Base-by-base conservation (phyloP, 192 early-diverging fungal genomes). In the Mortierella claussenii region DNA sequence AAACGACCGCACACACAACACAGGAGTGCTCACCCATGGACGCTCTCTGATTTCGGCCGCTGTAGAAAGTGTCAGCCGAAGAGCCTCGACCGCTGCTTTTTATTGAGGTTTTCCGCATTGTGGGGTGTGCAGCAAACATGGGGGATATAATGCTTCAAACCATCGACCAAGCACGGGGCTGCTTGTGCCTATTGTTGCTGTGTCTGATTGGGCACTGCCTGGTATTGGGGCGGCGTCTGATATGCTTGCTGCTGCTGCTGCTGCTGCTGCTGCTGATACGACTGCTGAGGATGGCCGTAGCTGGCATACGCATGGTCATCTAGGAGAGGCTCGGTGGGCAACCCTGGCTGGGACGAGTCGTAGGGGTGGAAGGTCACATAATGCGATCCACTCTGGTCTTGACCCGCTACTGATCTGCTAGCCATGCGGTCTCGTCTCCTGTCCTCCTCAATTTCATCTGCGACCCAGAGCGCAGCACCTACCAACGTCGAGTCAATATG, bases 381-480 rank as follows among this genome's bases (percentile, higher is more conserved):
- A 43, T 75, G 70, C 8, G 70, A 75, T 17, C 43, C 44, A 33
- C 53, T 46, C 11, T 43, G 48, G 45, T 51, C 47, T 13, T 68
- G 65, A 28, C 53, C 45, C 17, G 32, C 32, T 17, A 55, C 69
- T 34, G 69, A 32, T 34, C 69, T 75, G 56, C 21, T 60, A 17
- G 70, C 63, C 11, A 75, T 45, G 11, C 56, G 55, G 30, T 75
- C 70, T 44, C 49, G 62, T 60, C 63, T 52, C 40, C 63, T 65
- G 11, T 55, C 83, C 49, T 87, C 76, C 34, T 78, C 81, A 60
- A 88, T 86, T 54, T 88, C 51, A 57, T 89, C 88, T n/a, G 74
- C 81, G 2, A 88, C 85, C 86, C 89, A 90, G 2, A 90, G 67
- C 42, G 73, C 73, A 9, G 61, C 46, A 21, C 64, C 60, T 74